Base-by-base conservation (phyloP, 768 basidiomycete genomes). In the Macrolepiota dolichaula region DNA sequence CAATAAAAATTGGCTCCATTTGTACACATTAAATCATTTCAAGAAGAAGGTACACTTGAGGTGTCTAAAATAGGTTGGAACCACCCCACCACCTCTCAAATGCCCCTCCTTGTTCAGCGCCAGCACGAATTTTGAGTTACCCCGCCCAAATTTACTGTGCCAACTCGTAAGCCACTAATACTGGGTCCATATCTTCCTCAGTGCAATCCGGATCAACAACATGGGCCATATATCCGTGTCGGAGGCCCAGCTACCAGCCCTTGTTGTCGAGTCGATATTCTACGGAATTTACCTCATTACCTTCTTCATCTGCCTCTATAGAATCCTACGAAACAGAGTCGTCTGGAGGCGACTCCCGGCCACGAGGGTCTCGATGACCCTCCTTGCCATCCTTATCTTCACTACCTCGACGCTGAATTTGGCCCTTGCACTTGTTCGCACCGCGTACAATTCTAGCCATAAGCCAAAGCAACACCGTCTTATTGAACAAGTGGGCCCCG, bases 211-310 rank as follows among this genome's bases (percentile, higher is more conserved):
- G 11, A 11, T 7, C 52, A 36, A 36, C 7, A 42, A 7, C 52
- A 25, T 53, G 52, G 35, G n/a, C 19, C 17, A 38, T 19, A 15
- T 40, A 7, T 53, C 36, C 46, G 15, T 1, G 7, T 17, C 29
- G 12, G 52, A 37, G 19, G 63, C 59, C 19, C 67, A 67, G 38
- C 37, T 67, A 13, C 60, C 59, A 3, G 56, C 62, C 9, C 42
- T 66, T 32, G 63, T 68, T 54, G 62, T 66, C 25, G 62, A 67
- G 22, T 53, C 59, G 1, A 42, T 67, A 37, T 59, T 65, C 54
- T 67, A 68, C 62, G 66, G 66, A 36, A 38, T 68, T 7, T 68
- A 65, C 56, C 63, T 68, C 44, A 57, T 64, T 25, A 69, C 67
- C 27, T 65, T 63, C 56, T 35, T 59, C 32, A 17, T 32, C n/a